Evolutionary conservation across 176 grass and related monocot species (phyloP), one percentile per base, ranked within the genome.

Genomic region (Zoysia japonica): DNA sequence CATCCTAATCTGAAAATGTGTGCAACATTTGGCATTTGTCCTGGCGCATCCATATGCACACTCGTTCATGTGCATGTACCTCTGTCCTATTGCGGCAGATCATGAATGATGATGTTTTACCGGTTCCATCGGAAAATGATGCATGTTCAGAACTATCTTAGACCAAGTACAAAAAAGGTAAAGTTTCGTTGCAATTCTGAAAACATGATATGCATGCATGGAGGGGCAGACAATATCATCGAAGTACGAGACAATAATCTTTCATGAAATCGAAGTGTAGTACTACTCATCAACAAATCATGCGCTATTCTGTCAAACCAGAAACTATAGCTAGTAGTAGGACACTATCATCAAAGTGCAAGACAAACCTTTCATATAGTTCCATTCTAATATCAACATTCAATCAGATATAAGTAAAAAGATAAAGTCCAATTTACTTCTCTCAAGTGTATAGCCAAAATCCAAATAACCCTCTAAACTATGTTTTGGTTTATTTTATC

Each of bases 1-100:
- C 42, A 87, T 36, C 64, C 57, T 10, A 43, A 36, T 83, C 60
- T 87, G 59, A 78, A 83, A 72, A 65, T 85, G 82, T 48, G 85
- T 57, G 54, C 82, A 61, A 14, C 68, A 45, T 79, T 79, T 88
- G 38, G 57, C 86, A 19, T 83, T 79, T 88, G 45, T 68, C 69
- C 37, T 40, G 65, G 75, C 59, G 46, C 86, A 83, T 73, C 35
- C 50, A 52, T 78, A 83, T 72, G 74, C 67, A 57, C 48, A 57
- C 48, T 73, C 28, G 49, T 73, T 46, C 74, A 5, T 79, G 43
- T 83, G 44, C 67, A 78, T 65, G 36, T 28, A 35, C 68, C 41
- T 53, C 54, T 53, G 54, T 78, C 61, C 61, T 68, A 38, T 74
- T 68, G 61, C 44, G 51, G 54, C 70, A 86, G 62, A 48, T 61